Base-by-base conservation (phyloP, 1,284 basidiomycete genomes). In the Inonotus obliquus region DNA sequence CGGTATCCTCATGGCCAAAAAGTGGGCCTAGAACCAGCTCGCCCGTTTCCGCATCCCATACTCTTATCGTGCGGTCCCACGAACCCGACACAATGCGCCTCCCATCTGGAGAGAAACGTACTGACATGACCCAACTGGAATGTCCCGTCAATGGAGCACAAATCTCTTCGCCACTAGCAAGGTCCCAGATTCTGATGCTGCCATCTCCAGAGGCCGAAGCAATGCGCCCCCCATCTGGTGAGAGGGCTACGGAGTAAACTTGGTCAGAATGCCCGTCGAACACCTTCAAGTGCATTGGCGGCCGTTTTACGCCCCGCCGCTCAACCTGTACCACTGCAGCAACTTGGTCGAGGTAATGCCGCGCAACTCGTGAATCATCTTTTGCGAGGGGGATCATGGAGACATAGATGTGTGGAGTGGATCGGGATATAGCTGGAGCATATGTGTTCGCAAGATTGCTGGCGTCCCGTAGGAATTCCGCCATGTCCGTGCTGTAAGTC, bases 341-440 rank as follows among this genome's bases (percentile, higher is more conserved):
- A 11, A 27, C 10, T 9, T 7, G 17, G 7, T 21, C 23, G 19
- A 17, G 7, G 21, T 61, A 61, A 23, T 41, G 41, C 17, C 14
- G 29, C 13, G 54, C 14, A 21, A 61, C 13, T 4, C 17, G 37
- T 9, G 59, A 61, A 21, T 32, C 53, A 62, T 59, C 13, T 19
- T 63, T 65, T 25, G 65, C 48, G 54, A 69, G 66, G 1, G 60
- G 60, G n/a, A 69, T 21, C 19, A 66, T 66, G 27, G 68, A 69
- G 17, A 69, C 10, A 61, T 69, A 69, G 17, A 70, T 67, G 53
- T 70, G 68, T 9, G 69, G 68, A 7, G 57, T 56, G 52, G 65
- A 62, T 32, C 57, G 6, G 5, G 62, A 25, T 6, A 68, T 67
- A 6, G 63, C 52, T 1, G 29, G 35, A 10, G 39, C 61, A 58